Conservation (phyloP, 192 early-diverging fungal species). For the Chytriomyces hyalinus region DNA sequence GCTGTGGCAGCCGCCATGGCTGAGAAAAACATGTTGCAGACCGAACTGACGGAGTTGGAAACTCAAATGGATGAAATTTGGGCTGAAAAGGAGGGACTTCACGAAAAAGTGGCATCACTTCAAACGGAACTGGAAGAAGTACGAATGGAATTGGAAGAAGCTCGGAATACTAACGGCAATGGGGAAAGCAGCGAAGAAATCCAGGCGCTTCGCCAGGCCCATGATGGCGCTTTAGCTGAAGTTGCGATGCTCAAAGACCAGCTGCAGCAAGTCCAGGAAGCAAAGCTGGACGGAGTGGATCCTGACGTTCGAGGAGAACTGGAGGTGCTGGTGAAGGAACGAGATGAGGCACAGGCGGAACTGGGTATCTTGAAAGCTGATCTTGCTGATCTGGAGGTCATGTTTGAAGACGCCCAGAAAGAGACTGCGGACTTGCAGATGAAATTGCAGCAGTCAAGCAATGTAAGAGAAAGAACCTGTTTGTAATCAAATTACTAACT, state of each 20-base stretch:
- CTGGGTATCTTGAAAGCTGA: conserved; percentile 11
- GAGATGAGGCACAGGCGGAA: conserved; percentile 13
- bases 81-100: conserved; percentile 7
- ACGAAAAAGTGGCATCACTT: not conserved
- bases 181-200: not conserved
- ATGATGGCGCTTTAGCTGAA: conserved; percentile 4
- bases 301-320: conserved; percentile 13
- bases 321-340: conserved; percentile 15
- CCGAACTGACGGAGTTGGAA: not conserved
- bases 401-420: conserved; percentile 34
- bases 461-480: not conserved
- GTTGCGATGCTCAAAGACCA: conserved; percentile 3
- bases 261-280: conserved; percentile 4
- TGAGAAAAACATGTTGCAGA: conserved; percentile 12
- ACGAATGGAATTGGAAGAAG: not conserved
- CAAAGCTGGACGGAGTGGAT: not conserved
- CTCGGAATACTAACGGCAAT: not conserved
- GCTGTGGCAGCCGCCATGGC: not conserved
- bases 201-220: not conserved
- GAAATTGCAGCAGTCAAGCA: not conserved
- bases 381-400: conserved; percentile 19
- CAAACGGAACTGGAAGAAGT: conserved; percentile 14
- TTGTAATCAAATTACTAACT: too few species aligned
- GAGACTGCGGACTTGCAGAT: conserved; percentile 20
- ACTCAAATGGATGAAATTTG: not conserved